Percentiles rank a stretch among this genome's conserved stretches.
phyloP scores from a whole-genome alignment of 164 flowering plant genomes.

The Protea cynaroides region DNA sequence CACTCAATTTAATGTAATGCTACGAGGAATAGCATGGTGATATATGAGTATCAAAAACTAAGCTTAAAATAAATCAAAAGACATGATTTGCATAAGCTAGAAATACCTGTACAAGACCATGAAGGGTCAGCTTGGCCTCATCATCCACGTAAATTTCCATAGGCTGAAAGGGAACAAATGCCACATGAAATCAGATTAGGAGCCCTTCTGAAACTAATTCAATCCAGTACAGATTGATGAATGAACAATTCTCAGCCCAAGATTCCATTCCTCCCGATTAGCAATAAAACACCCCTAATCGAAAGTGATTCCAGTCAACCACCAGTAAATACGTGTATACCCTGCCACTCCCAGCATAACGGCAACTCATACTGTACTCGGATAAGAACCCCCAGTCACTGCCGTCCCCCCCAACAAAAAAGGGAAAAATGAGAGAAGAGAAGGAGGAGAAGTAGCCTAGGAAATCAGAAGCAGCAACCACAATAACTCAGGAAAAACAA shows the following conservation, averaged over 20 bases:
- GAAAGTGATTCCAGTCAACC: conserved; percentile 17
- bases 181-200: conserved; percentile 65
- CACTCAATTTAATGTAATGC: conserved; percentile 97
- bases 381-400: not conserved
- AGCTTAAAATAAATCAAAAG: not conserved
- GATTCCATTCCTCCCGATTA: conserved; percentile 32
- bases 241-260: conserved; percentile 31
- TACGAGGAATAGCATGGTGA: conserved; percentile 17
- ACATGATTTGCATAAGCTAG: not conserved
- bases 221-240: conserved; percentile 55
- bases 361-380: conserved; percentile 6
- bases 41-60: not conserved
- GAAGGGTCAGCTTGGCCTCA: conserved; percentile 96
- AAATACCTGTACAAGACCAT: conserved; percentile 95
- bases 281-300: conserved; percentile 25
- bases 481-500: not conserved
- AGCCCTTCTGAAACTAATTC: conserved; percentile 52
- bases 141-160: conserved; percentile 99
- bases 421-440: too few relatives aligned
- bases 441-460: not conserved
- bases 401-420: too few relatives aligned
- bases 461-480: not conserved
- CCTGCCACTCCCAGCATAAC: conserved; percentile 7
- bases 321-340: conserved; percentile 9
- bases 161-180: conserved; percentile 89